phyloP scores from a whole-genome alignment of 768 basidiomycete genomes.

The Boletellus ananas region DNA sequence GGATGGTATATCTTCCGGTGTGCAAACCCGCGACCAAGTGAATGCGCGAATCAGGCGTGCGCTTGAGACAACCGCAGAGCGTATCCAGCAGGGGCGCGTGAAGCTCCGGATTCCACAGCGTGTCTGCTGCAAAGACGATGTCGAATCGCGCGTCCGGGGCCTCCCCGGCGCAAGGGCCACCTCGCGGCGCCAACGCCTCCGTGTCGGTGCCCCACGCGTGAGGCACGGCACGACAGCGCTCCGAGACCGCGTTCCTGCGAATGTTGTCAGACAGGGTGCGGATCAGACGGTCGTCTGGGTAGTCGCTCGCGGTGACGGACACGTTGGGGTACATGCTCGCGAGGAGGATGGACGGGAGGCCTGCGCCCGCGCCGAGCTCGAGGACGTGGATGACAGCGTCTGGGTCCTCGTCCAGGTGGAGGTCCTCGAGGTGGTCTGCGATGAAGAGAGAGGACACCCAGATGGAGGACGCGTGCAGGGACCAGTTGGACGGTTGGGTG shows the following conservation, averaged over 20 bases:
- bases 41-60: slow-evolving; percentile 42
- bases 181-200: slow-evolving; percentile 11
- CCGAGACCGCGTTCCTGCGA: slow-evolving; percentile 42
- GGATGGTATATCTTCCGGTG: slow-evolving; percentile 70
- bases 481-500: slow-evolving; percentile 66
- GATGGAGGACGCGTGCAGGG: slow-evolving; percentile 72
- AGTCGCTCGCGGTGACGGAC: slow-evolving; percentile 59
- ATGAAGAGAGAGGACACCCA: slow-evolving; percentile 69
- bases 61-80: slow-evolving; percentile 46
- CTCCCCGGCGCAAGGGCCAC: too few species aligned
- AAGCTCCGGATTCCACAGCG: slow-evolving; percentile 68
- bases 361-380: slow-evolving; percentile 73
- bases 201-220: slow-evolving; percentile 65
- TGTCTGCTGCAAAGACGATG: slow-evolving; percentile 68
- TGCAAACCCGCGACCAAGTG: slow-evolving; percentile 74
- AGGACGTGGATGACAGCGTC: slow-evolving; percentile 40
- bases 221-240: slow-evolving; percentile 49
- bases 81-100: slow-evolving; percentile 54
- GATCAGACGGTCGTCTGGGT: slow-evolving; percentile 64
- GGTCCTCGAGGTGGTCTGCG: slow-evolving; percentile 56
- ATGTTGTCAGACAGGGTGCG: slow-evolving; percentile 57
- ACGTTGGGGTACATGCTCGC: slow-evolving; percentile 43
- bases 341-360: slow-evolving; percentile 67
- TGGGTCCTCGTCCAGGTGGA: slow-evolving; percentile 32
- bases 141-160: slow-evolving; percentile 44